phyloP scores from a whole-genome alignment of 805 yeast species.

The Candida alai region DNA sequence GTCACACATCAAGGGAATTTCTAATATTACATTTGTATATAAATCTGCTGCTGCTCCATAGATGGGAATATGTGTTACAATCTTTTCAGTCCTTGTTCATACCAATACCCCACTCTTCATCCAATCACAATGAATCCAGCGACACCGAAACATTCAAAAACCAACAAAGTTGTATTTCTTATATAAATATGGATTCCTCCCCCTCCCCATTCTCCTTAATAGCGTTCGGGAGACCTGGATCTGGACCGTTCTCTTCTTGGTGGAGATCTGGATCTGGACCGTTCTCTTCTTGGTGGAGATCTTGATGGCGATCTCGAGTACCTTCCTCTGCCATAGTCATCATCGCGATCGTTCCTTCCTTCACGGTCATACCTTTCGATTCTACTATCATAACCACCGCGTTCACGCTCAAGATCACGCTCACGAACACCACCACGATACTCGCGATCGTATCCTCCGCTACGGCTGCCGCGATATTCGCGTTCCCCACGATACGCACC shows the following conservation, averaged over 20 bases:
- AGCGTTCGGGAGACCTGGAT: conserved; percentile 37
- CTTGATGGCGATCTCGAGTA: conserved; percentile 17
- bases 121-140: no score
- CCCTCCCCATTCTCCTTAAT: no score
- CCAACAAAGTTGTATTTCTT: no score
- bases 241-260: conserved; percentile 35
- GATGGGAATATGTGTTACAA: no score
- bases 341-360: conserved; percentile 16
- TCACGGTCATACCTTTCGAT: conserved; percentile 16
- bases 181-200: no score
- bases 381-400: conserved; percentile 13
- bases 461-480: conserved; percentile 20
- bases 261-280: conserved; percentile 32
- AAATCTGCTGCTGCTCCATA: no score
- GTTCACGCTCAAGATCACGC: conserved; percentile 17
- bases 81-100: no score
- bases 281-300: conserved; percentile 33
- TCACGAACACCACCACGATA: conserved; percentile 18
- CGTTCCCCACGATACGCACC: no score
- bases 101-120: no score
- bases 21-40: no score
- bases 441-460: conserved; percentile 14
- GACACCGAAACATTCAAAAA: no score
- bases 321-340: conserved; percentile 12
- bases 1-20: no score